Percentiles rank a stretch among this genome's conserved stretches.
Evolutionary conservation across 2,329 filamentous ascomycete genomes (phyloP).

Genomic region (Penicillium hesseltinei): DNA sequence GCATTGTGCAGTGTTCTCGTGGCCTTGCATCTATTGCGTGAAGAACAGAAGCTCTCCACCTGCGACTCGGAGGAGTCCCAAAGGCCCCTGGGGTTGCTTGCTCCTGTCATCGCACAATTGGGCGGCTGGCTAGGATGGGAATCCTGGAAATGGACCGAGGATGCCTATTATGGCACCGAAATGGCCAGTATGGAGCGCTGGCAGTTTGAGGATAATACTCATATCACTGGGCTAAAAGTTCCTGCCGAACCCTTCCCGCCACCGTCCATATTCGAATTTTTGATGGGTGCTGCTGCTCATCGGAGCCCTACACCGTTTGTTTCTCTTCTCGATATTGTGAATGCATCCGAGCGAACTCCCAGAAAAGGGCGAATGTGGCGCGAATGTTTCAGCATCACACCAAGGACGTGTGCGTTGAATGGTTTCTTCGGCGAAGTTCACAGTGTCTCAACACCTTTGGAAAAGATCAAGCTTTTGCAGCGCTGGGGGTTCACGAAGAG

Average conservation of each 20-base stretch:
- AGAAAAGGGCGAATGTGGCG: conserved; percentile 35
- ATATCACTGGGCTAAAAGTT: conserved; percentile 44
- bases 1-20: conserved; percentile 68
- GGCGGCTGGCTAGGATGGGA: conserved; percentile 77
- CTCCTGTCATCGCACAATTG: conserved; percentile 76
- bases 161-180: conserved; percentile 61
- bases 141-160: conserved; percentile 55
- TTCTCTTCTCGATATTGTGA: conserved; percentile 51
- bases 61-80: conserved; percentile 50
- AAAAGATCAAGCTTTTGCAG: conserved; percentile 72
- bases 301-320: conserved; percentile 44
- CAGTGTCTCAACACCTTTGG: conserved; percentile 50
- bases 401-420: conserved; percentile 68
- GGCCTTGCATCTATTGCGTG: conserved; percentile 78
- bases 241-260: conserved; percentile 54
- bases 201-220: conserved; percentile 56
- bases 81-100: conserved; percentile 53
- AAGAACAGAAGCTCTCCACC: conserved; percentile 81
- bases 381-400: conserved; percentile 49
- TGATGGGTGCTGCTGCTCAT: conserved; percentile 44
- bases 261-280: conserved; percentile 59
- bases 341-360: conserved; percentile 29
- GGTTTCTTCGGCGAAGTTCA: conserved; percentile 62
- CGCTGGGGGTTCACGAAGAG: conserved; percentile 61
- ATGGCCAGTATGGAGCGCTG: conserved; percentile 55